Percentiles rank a stretch among this genome's conserved stretches.
These are phyloP conservation scores for Cyberlindnera amylophila DNA, from an alignment of 805 yeast genomes.

Conservation along the genomic window DNA sequence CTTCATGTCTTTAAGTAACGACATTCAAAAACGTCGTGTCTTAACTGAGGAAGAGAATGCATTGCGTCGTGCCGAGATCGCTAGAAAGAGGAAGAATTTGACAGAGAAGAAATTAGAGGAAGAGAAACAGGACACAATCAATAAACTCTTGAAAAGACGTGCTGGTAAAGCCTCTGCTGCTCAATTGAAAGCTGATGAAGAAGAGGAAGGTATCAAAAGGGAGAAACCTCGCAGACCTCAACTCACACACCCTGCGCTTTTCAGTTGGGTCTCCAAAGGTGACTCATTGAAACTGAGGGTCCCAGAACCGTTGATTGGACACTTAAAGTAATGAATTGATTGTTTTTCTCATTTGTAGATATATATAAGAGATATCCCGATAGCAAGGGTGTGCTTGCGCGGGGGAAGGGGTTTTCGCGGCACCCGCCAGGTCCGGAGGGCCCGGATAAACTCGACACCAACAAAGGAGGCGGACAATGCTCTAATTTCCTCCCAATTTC, in stretches of 20 bases:
- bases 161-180: slow-evolving; percentile 52
- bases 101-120: slow-evolving; percentile 81
- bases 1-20: slow-evolving; percentile 21
- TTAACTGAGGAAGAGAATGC: slow-evolving; percentile 83
- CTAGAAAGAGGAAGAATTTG: slow-evolving; percentile 82
- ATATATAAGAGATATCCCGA: too few species aligned
- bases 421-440: too few species aligned
- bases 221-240: slow-evolving; percentile 26
- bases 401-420: too few species aligned
- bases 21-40: slow-evolving; percentile 41
- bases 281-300: slow-evolving; percentile 16
- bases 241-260: slow-evolving; percentile 21
- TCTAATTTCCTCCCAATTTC: too few species aligned
- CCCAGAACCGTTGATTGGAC: slow-evolving; percentile 9
- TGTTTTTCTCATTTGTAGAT: too few species aligned
- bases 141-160: slow-evolving; percentile 77
- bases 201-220: slow-evolving; percentile 2
- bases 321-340: too few species aligned
- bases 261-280: slow-evolving; percentile 21
- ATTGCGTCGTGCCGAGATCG: slow-evolving; percentile 77
- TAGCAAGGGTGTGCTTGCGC: too few species aligned
- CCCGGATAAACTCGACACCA: too few species aligned
- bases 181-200: slow-evolving; percentile 21
- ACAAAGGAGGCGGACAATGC: too few species aligned
- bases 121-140: slow-evolving; percentile 88